Conservation (phyloP, 345 rosid species). For the Streptanthus diversifolius region DNA sequence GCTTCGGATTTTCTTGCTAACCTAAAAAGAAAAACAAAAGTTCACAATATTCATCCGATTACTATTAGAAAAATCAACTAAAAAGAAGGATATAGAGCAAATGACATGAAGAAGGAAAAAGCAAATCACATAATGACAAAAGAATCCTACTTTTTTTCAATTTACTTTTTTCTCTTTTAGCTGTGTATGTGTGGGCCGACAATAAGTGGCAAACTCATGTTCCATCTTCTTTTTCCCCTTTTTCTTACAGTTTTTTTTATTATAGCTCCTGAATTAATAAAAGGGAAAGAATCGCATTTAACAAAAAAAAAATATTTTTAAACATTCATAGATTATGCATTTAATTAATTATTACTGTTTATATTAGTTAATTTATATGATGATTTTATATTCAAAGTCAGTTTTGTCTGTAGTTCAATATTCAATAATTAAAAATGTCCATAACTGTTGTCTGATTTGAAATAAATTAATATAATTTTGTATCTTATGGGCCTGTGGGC, state of each 20-base stretch:
- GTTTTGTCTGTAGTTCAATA: neutral
- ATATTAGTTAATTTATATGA: neutral
- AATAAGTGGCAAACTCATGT: constrained; percentile 24
- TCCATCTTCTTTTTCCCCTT: neutral
- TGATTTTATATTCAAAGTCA: neutral
- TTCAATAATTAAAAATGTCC: neutral
- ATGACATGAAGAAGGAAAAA: neutral
- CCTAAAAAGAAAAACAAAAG: neutral
- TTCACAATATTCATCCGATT: neutral
- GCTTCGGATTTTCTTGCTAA: neutral
- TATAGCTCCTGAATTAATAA: neutral
- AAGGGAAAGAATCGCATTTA: neutral
- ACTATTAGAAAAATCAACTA: neutral
- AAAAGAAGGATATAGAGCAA: neutral
- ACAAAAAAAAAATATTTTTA: neutral
- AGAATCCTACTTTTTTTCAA: constrained; percentile 4
- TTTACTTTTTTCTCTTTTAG: neutral
- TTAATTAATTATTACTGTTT: neutral
- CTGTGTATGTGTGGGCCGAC: constrained; percentile 26
- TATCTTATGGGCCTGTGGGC: constrained; percentile 27
- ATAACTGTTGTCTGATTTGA: neutral
- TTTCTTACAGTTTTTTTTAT: neutral
- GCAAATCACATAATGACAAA: constrained; percentile 22
- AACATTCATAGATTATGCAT: neutral
- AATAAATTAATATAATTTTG: neutral